Evolutionary conservation across 805 yeast species (phyloP).

Genomic region (Nakazawaea molendinolei): DNA sequence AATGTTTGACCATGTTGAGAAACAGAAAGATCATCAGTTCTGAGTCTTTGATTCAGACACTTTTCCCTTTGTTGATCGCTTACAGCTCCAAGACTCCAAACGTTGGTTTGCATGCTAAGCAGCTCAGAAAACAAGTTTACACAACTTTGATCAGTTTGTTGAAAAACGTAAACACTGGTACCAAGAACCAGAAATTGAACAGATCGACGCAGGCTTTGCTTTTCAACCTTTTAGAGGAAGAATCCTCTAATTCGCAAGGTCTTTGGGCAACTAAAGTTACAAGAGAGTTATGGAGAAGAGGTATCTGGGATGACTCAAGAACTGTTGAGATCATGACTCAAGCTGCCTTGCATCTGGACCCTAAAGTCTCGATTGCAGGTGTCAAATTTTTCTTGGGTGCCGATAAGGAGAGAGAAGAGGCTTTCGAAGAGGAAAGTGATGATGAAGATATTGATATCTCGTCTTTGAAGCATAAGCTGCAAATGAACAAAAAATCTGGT

Average conservation of each 20-base stretch:
- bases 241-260: slow-evolving; percentile 63
- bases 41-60: slow-evolving; percentile 74
- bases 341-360: slow-evolving; percentile 84
- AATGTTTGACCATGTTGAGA: slow-evolving; percentile 81
- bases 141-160: slow-evolving; percentile 69
- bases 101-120: slow-evolving; percentile 66
- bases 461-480: slow-evolving; percentile 72
- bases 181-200: slow-evolving; percentile 85
- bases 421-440: slow-evolving; percentile 59
- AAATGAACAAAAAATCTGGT: slow-evolving; percentile 73
- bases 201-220: slow-evolving; percentile 87
- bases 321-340: slow-evolving; percentile 98
- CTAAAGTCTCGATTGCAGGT: slow-evolving; percentile 84
- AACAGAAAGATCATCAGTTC: slow-evolving; percentile 76
- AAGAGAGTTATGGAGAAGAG: slow-evolving; percentile 94
- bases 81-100: slow-evolving; percentile 48
- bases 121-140: slow-evolving; percentile 77
- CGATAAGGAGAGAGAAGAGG: slow-evolving; percentile 87
- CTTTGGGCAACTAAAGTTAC: slow-evolving; percentile 95
- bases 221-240: slow-evolving; percentile 78
- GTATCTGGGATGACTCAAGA: slow-evolving; percentile 96
- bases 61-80: slow-evolving; percentile 77
- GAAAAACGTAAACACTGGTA: slow-evolving; percentile 79
- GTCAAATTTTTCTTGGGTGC: slow-evolving; percentile 90
- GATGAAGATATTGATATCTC: slow-evolving; percentile 70